Evolutionary conservation across 2,329 filamentous ascomycete genomes (phyloP), one percentile per base, ranked within the genome.

Genomic region (Epichloe hybrida): DNA sequence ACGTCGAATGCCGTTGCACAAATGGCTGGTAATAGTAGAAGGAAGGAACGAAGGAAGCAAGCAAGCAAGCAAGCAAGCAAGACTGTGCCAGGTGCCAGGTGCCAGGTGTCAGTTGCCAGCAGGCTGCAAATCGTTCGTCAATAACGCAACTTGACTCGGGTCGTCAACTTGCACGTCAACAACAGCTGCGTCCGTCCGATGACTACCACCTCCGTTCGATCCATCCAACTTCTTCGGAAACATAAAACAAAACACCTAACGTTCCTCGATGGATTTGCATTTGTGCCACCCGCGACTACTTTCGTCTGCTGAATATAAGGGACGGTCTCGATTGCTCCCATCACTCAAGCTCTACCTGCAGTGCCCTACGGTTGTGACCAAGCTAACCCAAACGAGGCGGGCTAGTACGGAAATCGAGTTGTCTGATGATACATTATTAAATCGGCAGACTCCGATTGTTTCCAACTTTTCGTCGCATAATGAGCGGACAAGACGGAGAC

Each of bases 401-500:
- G 8, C 27, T 31, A 31, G 27, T 31, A 31, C 27, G 27, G 27
- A 31, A 11, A 31, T 31, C 8, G 8, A 31, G 9, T 31, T 11
- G 27, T 31, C 27, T 31, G 27, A 31, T 31, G 3, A 31, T 11
- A 31, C 34, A 23, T 13, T 20, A 38, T 12, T 13, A 38, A 6
- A 11, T 23, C 53, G 53, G 51, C 45, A 53, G 55, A 42, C 52
- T 46, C 53, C 54, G 53, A 54, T 31, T 21, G 34, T 6, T 27
- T 38, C 23, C 42, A 43, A 45, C 5, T 31, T 36, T 23, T 39
- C 36, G 11, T 31, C 36, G 45, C 36, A n/a, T 17, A 7, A 31
- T 15, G 34, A 50, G 8, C 21, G 21, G 35, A 21, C 21, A 21
- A 39, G 38, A 39, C 5, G 5, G 21, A 34, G 23, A 20, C 37